phyloP scores from a whole-genome alignment of 805 yeast genomes.

The Wickerhamiella musiphila region DNA sequence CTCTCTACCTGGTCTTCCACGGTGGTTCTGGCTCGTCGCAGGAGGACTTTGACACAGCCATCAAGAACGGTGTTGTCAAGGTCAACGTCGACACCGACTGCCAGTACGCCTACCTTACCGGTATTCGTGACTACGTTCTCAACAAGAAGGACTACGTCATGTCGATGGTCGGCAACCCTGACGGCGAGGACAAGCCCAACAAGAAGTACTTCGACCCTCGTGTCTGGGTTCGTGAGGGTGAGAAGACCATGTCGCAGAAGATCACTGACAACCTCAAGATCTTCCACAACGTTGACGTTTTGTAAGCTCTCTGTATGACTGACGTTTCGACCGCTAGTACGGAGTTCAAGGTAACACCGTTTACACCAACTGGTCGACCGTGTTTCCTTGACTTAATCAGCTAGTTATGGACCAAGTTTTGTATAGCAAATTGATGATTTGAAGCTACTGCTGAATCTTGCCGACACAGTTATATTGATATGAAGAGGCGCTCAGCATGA shows the following conservation, averaged over 20 bases:
- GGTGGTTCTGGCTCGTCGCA: slow-evolving; percentile 99
- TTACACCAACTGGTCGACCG: too few species aligned
- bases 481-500: too few species aligned
- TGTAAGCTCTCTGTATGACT: slow-evolving; percentile 12
- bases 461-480: too few species aligned
- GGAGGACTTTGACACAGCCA: slow-evolving; percentile 80
- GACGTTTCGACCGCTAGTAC: too few species aligned
- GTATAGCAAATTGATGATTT: too few species aligned
- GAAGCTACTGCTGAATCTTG: too few species aligned
- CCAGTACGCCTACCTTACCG: slow-evolving; percentile 91
- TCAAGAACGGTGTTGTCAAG: slow-evolving; percentile 89
- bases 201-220: slow-evolving; percentile 99
- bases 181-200: slow-evolving; percentile 97
- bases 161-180: slow-evolving; percentile 95
- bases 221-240: slow-evolving; percentile 99
- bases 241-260: slow-evolving; percentile 90
- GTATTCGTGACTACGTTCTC: slow-evolving; percentile 95
- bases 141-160: slow-evolving; percentile 87
- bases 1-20: slow-evolving; percentile 97
- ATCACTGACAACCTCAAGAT: slow-evolving; percentile 64
- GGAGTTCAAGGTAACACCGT: too few species aligned
- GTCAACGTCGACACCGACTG: slow-evolving; percentile 98
- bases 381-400: too few species aligned
- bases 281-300: slow-evolving; percentile 37
- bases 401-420: too few species aligned